Percentiles rank a stretch among this genome's conserved stretches.
Conservation (phyloP, 148 eudicot genomes). For the Limonium bicolor region DNA sequence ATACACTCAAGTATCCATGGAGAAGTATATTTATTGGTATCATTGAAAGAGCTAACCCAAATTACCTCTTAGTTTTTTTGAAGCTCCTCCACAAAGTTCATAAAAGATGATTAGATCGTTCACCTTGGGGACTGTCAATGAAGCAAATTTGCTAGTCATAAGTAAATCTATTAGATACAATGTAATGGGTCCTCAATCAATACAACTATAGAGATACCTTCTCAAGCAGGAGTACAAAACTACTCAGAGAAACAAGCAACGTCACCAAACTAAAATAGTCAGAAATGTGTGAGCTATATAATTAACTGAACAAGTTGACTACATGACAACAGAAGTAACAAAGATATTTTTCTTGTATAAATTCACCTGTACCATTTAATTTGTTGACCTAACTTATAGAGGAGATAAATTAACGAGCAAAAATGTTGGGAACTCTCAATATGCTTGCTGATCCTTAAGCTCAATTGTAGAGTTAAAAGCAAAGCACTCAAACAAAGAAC, state of each 20-base stretch:
- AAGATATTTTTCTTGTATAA: constrained; percentile 44
- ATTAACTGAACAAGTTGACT: no score
- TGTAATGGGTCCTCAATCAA: not conserved
- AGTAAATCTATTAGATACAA: constrained; percentile 1
- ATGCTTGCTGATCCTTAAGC: no score
- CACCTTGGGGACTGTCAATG: constrained; percentile 84
- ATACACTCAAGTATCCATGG: no score
- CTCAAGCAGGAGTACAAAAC: constrained; percentile 96
- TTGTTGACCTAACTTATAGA: not conserved
- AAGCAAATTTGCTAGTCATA: constrained; percentile 15
- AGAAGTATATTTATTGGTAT: no score
- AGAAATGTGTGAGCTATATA: no score
- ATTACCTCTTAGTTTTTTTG: constrained; percentile 60
- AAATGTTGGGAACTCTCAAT: no score
- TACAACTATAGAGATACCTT: constrained; percentile 36
- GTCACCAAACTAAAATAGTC: constrained; percentile 1
- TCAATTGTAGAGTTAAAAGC: no score
- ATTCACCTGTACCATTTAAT: constrained; percentile 1
- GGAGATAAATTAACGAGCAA: no score
- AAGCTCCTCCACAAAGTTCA: constrained; percentile 97
- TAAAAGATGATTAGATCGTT: constrained; percentile 95
- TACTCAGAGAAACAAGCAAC: constrained; percentile 16
- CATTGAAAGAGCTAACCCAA: no score
- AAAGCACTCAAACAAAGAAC: not conserved
- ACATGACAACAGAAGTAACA: no score